Evolutionary conservation across 257 asterid species (phyloP).

Genomic region (Petunia axillaris): DNA sequence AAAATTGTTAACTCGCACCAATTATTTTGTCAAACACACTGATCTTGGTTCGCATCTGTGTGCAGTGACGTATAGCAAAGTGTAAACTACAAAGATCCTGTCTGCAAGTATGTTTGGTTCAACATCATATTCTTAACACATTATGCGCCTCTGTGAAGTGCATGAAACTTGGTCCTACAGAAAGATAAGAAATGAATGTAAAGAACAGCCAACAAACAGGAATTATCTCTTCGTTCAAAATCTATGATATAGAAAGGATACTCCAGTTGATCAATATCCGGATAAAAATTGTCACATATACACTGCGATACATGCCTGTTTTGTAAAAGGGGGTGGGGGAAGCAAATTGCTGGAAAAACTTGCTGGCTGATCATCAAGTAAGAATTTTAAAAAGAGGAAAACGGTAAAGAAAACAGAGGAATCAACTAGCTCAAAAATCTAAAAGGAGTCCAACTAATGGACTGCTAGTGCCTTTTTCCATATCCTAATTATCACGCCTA

Average conservation of each 20-base stretch:
- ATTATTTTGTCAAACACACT: not conserved
- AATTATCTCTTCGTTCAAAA: not conserved
- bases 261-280: not conserved
- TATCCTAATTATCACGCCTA: slow-evolving; percentile 30
- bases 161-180: not conserved
- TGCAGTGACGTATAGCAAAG: not conserved
- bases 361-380: not conserved
- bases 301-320: slow-evolving; percentile 20
- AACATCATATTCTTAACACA: too few relatives aligned
- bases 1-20: not conserved
- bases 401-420: not conserved
- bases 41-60: too few relatives aligned
- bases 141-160: not conserved
- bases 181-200: not conserved
- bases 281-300: slow-evolving; percentile 19
- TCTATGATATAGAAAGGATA: not conserved
- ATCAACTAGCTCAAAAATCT: slow-evolving; percentile 22
- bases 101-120: not conserved
- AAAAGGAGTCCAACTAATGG: not conserved
- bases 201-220: not conserved
- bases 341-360: slow-evolving; percentile 7
- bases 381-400: not conserved
- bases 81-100: not conserved
- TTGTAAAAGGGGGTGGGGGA: not conserved
- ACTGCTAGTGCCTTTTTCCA: not conserved